These are phyloP conservation scores for Diaporthe sp. DNA, from an alignment of 2,329 filamentous ascomycete genomes.

Conservation along the genomic window DNA sequence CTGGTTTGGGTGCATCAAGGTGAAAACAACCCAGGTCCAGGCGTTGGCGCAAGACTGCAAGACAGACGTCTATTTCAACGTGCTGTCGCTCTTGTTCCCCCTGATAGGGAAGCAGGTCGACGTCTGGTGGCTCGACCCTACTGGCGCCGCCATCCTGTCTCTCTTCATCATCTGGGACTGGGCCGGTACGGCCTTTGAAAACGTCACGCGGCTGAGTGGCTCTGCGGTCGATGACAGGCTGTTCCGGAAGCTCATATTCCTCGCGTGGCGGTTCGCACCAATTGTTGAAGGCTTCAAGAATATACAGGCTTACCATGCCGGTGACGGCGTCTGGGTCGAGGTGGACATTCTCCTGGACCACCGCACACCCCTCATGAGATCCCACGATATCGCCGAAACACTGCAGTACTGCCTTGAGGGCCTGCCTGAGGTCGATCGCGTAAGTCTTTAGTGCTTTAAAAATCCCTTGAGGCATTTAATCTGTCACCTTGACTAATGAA, in stretches of 20 bases:
- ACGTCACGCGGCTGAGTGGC: constrained; percentile 72
- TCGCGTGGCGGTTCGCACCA: constrained; percentile 70
- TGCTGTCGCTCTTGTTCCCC: constrained; percentile 73
- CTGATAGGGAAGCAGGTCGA: constrained; percentile 70
- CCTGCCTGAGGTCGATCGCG: constrained; percentile 54
- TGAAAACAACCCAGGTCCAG: constrained; percentile 76
- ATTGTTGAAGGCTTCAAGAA: constrained; percentile 68
- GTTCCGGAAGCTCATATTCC: constrained; percentile 70
- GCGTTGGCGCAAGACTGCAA: constrained; percentile 75
- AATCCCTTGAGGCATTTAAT: neutral
- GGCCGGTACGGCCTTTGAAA: constrained; percentile 72
- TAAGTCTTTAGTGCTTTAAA: neutral
- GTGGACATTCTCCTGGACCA: constrained; percentile 71
- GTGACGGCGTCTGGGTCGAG: constrained; percentile 75
- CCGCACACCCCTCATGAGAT: constrained; percentile 63
- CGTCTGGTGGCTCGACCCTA: constrained; percentile 77
- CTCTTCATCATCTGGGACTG: constrained; percentile 79
- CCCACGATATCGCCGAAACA: constrained; percentile 74
- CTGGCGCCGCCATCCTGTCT: constrained; percentile 73
- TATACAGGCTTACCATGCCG: constrained; percentile 71
- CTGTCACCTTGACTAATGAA: neutral
- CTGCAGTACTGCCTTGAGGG: constrained; percentile 74
- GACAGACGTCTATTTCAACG: constrained; percentile 76
- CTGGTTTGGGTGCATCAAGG: constrained; percentile 69
- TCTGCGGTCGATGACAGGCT: constrained; percentile 66